Evolutionary conservation across 208 protist species (phyloP).

Genomic region (Crithidia sp.): DNA sequence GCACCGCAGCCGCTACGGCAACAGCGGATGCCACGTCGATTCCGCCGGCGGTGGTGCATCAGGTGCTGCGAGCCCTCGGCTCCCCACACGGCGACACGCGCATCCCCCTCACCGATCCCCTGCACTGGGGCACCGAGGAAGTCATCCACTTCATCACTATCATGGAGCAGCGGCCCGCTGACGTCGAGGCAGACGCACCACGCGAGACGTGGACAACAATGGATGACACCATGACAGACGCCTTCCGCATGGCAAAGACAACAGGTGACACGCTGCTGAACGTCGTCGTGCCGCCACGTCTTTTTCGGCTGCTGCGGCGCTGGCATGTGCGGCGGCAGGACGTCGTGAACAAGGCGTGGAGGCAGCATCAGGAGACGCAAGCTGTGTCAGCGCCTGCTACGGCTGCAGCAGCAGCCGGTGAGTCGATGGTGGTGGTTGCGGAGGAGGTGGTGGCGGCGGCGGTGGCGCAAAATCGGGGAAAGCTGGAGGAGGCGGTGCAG

Average conservation of each 20-base stretch:
- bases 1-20: neutral
- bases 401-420: neutral
- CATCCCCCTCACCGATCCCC: slow-evolving; percentile 63
- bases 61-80: slow-evolving; percentile 43
- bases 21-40: neutral
- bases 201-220: slow-evolving; percentile 33
- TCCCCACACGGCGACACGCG: slow-evolving; percentile 47
- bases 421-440: neutral
- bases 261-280: slow-evolving; percentile 75
- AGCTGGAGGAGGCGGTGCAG: slow-evolving; percentile 51
- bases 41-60: slow-evolving; percentile 18
- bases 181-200: slow-evolving; percentile 3
- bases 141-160: slow-evolving; percentile 56
- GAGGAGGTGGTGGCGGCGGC: slow-evolving; percentile 13
- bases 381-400: neutral
- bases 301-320: slow-evolving; percentile 82
- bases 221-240: slow-evolving; percentile 70
- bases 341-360: slow-evolving; percentile 38
- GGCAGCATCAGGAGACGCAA: slow-evolving; percentile 11
- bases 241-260: slow-evolving; percentile 67
- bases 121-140: slow-evolving; percentile 69
- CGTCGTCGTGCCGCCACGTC: slow-evolving; percentile 54
- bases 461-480: slow-evolving; percentile 17
- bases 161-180: slow-evolving; percentile 42
- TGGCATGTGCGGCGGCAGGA: slow-evolving; percentile 79